Evolutionary conservation across 2,329 filamentous ascomycete genomes (phyloP).

Genomic region (Pestalotiopsis sp.): DNA sequence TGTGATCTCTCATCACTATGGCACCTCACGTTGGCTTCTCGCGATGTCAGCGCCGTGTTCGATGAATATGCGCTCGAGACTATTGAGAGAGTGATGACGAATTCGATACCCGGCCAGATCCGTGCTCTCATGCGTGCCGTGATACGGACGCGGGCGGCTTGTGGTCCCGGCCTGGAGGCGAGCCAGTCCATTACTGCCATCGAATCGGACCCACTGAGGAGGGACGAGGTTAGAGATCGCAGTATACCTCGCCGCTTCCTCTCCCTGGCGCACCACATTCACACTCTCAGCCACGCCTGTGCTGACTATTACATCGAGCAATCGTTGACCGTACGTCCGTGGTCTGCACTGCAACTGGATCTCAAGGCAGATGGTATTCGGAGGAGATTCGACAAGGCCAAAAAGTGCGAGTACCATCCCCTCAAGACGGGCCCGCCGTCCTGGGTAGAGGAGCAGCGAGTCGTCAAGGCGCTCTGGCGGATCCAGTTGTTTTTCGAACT

Average conservation of each 20-base stretch:
- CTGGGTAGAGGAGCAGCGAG: slow-evolving; percentile 3
- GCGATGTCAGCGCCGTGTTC: not conserved
- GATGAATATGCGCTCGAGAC: not conserved
- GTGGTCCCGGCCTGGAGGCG: not conserved
- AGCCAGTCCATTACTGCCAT: not conserved
- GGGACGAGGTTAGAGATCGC: not conserved
- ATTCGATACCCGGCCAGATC: not conserved
- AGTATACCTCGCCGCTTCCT: not conserved
- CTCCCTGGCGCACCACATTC: not conserved
- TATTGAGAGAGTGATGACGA: not conserved
- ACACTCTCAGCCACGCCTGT: not conserved
- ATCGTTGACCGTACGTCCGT: not conserved
- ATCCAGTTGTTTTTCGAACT: slow-evolving; percentile 1
- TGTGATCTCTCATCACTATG: not conserved
- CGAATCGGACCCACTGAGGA: not conserved
- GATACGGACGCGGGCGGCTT: not conserved
- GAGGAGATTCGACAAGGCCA: not conserved
- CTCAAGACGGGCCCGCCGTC: not conserved
- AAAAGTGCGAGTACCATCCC: not conserved
- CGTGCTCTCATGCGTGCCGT: not conserved
- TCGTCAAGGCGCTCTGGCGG: not conserved
- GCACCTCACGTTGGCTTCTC: not conserved
- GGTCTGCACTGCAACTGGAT: not conserved
- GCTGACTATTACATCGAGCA: not conserved
- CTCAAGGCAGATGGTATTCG: not conserved